Percentiles rank a stretch among this genome's conserved stretches.
These are phyloP conservation scores for Tetrastigma voinierianum DNA, from an alignment of 164 flowering plant species.

Conservation along the genomic window DNA sequence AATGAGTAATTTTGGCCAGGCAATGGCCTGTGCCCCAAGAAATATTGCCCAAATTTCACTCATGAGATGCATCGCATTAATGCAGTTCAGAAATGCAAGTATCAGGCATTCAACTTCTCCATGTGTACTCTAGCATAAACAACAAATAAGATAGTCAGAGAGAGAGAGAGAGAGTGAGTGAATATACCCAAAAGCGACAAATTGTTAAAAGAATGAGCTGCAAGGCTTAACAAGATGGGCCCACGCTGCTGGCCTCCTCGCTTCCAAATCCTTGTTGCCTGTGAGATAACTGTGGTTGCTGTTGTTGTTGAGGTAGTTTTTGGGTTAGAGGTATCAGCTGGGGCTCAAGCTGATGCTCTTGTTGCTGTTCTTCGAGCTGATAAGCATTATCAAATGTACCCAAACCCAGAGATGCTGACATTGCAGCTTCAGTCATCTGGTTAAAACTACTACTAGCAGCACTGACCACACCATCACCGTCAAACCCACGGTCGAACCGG, in stretches of 20 bases:
- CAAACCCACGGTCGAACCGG: constrained; percentile 26
- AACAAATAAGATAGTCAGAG: no score
- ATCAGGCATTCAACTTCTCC: no score
- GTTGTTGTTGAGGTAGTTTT: constrained; percentile 12
- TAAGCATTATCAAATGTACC: constrained; percentile 26
- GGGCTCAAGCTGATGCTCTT: constrained; percentile 21
- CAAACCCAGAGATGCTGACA: constrained; percentile 31
- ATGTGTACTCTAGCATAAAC: no score
- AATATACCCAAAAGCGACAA: no score
- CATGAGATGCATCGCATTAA: no score
- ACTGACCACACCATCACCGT: constrained; percentile 9
- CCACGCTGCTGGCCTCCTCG: constrained; percentile 25
- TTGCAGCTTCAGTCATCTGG: constrained; percentile 9
- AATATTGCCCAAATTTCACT: no score
- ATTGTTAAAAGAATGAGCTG: no score
- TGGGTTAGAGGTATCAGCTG: constrained; percentile 9
- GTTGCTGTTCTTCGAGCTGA: constrained; percentile 24
- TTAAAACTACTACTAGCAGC: constrained; percentile 27
- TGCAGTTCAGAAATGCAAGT: no score
- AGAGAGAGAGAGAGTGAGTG: no score
- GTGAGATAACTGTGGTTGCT: constrained; percentile 15
- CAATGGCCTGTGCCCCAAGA: background rate
- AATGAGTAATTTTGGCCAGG: constrained; percentile 9
- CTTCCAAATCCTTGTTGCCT: constrained; percentile 14
- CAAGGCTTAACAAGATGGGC: constrained; percentile 18